A percentile compares a stretch with the other conserved stretches of the same genome.
Evolutionary conservation across 1,139 yeast species (phyloP).

Genomic region (Eremothecium sinecaudum): DNA sequence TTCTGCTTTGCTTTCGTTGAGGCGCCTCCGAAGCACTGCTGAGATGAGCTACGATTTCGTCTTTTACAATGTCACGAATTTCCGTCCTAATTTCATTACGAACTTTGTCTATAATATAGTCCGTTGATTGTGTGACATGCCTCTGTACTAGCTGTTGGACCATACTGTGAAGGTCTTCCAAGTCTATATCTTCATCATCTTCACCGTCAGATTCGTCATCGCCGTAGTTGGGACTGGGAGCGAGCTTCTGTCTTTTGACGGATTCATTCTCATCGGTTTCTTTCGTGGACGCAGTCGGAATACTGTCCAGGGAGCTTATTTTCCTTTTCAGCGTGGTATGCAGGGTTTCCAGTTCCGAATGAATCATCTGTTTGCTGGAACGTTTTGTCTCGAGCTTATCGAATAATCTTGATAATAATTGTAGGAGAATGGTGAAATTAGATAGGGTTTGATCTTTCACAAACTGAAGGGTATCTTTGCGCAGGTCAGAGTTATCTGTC

Average conservation of each 20-base stretch:
- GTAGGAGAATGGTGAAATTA: slow-evolving; percentile 20
- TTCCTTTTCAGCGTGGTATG: slow-evolving; percentile 3
- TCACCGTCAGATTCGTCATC: slow-evolving; percentile 1
- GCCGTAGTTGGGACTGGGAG: neutral
- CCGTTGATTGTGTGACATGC: slow-evolving; percentile 13
- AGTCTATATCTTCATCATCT: slow-evolving; percentile 10
- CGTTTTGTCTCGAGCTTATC: slow-evolving; percentile 23
- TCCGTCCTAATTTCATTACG: neutral
- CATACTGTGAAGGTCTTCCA: slow-evolving; percentile 23
- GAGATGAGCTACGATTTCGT: slow-evolving; percentile 1
- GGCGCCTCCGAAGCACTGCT: neutral
- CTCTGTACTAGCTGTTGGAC: slow-evolving; percentile 24
- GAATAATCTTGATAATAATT: slow-evolving; percentile 19
- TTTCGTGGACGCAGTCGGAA: neutral
- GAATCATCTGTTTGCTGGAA: slow-evolving; percentile 8
- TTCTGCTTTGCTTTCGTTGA: neutral
- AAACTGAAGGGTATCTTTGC: slow-evolving; percentile 20
- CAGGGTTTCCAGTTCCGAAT: slow-evolving; percentile 3
- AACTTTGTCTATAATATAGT: neutral
- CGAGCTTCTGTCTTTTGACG: neutral
- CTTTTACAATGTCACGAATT: slow-evolving; percentile 2
- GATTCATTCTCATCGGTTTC: neutral
- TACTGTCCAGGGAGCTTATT: slow-evolving; percentile 1
- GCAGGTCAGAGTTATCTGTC: slow-evolving; percentile 10
- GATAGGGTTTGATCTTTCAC: slow-evolving; percentile 25